These are phyloP conservation scores for Stylonectria norvegica DNA, from an alignment of 2,329 filamentous ascomycete species.

Conservation along the genomic window DNA sequence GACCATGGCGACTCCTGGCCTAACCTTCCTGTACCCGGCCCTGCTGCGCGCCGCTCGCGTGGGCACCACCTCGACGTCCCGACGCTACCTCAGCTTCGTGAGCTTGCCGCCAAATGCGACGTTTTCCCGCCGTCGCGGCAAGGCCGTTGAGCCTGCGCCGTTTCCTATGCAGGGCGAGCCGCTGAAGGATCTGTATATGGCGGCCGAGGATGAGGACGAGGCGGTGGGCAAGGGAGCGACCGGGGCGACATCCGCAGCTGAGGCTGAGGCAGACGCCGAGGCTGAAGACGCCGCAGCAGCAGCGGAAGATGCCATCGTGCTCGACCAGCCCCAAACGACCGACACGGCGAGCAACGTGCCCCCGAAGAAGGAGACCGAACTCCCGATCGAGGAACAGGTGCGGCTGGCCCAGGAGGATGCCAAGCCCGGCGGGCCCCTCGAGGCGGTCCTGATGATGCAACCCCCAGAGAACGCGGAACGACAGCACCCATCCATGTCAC, in stretches of 20 bases:
- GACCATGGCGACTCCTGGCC: constrained; percentile 58
- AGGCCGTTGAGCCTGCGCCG: constrained; percentile 54
- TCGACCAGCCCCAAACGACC: background rate
- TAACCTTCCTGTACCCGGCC: constrained; percentile 68
- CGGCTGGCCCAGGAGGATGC: constrained; percentile 34
- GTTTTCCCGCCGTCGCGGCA: constrained; percentile 57
- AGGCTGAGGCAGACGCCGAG: too few species aligned
- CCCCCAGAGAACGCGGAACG: constrained; percentile 39
- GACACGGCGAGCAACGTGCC: constrained; percentile 8
- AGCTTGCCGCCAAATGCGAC: constrained; percentile 42
- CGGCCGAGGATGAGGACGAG: constrained; percentile 16
- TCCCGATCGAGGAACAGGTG: constrained; percentile 18
- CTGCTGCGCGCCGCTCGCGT: constrained; percentile 51
- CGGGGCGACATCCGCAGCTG: background rate
- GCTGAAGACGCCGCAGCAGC: constrained; percentile 7
- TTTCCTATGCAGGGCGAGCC: constrained; percentile 22
- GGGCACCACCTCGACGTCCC: constrained; percentile 19
- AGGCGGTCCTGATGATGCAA: constrained; percentile 48
- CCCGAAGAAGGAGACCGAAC: constrained; percentile 8
- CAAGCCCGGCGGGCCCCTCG: constrained; percentile 47
- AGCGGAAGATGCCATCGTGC: background rate
- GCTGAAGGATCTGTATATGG: constrained; percentile 15
- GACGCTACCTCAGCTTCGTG: constrained; percentile 26
- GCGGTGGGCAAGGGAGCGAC: constrained; percentile 3
- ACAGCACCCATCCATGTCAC: constrained; percentile 64